phyloP scores from a whole-genome alignment of 2,329 filamentous ascomycete species.

The Chaetomiaceae sp. region DNA sequence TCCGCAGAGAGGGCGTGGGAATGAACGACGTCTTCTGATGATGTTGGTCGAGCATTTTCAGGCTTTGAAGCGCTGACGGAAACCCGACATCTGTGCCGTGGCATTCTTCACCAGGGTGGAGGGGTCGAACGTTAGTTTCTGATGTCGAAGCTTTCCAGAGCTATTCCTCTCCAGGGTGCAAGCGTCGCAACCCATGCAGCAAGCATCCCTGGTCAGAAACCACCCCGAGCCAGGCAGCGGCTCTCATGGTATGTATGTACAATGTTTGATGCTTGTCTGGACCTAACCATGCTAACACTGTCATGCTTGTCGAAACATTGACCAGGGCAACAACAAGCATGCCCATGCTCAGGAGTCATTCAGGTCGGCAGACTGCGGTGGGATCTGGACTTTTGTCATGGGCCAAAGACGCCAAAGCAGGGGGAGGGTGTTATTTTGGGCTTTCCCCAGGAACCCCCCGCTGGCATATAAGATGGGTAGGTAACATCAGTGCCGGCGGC shows the following conservation, averaged over 20 bases:
- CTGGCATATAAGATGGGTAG: conserved; percentile 26
- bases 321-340: conserved; percentile 24
- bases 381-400: conserved; percentile 10
- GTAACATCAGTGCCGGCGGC: conserved; percentile 20
- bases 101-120: background rate
- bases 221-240: conserved; percentile 11
- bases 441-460: conserved; percentile 19
- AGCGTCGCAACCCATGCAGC: conserved; percentile 12
- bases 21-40: background rate
- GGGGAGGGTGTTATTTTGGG: conserved; percentile 12
- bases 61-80: conserved; percentile 9
- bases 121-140: too few species aligned
- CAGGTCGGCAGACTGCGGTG: conserved; percentile 9
- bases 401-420: conserved; percentile 17
- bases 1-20: conserved; percentile 1
- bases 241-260: conserved; percentile 26
- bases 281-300: conserved; percentile 34
- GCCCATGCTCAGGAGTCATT: conserved; percentile 12
- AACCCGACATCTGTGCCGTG: conserved; percentile 7
- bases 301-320: conserved; percentile 39
- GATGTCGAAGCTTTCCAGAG: conserved; percentile 20
- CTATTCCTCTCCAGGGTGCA: conserved; percentile 11
- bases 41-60: background rate
- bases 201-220: conserved; percentile 9
- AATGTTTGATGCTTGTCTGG: conserved; percentile 47